Percentiles rank a stretch among this genome's conserved stretches.
Conservation (phyloP, 2,329 filamentous ascomycete genomes). For the Aspergillus fumigatiaffinis region DNA sequence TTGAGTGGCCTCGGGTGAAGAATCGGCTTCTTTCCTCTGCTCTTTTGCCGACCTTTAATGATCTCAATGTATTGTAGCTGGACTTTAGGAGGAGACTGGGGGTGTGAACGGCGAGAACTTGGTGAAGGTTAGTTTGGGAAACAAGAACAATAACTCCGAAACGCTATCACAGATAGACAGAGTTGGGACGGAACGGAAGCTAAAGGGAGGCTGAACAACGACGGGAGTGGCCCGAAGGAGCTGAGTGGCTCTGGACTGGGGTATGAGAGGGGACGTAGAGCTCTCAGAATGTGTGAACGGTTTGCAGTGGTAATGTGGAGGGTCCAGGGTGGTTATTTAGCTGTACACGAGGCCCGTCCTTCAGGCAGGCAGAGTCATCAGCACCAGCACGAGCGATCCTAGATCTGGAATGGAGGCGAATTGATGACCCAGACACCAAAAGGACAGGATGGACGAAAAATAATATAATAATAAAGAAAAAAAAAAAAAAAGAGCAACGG, state of each 20-base stretch:
- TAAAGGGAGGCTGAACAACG: conserved; percentile 19
- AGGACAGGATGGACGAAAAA: conserved; percentile 10
- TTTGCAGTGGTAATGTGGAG: conserved; percentile 26
- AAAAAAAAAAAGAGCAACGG: conserved; percentile 10
- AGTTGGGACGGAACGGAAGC: conserved; percentile 20
- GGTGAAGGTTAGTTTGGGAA: conserved; percentile 11
- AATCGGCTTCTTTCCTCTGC: conserved; percentile 6
- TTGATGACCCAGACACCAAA: conserved; percentile 10
- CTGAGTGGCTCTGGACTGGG: conserved; percentile 23
- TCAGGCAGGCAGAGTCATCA: conserved; percentile 17
- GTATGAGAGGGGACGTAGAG: conserved; percentile 6
- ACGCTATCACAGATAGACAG: conserved; percentile 18
- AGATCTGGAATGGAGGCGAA: conserved; percentile 11
- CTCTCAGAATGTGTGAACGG: conserved; percentile 17
- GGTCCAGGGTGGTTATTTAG: conserved; percentile 41
- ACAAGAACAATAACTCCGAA: conserved; percentile 14
- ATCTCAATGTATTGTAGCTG: conserved; percentile 1
- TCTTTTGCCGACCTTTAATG: conserved; percentile 2
- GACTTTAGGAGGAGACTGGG: conserved; percentile 8
- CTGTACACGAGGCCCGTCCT: conserved; percentile 29
- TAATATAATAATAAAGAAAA: conserved; percentile 11
- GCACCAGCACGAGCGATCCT: conserved; percentile 11
- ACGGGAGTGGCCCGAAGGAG: conserved; percentile 22
- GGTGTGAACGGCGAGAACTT: conserved; percentile 13
- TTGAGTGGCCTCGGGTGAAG: conserved; percentile 20